Base-by-base conservation (phyloP, 495 filamentous ascomycete species). In the Oleoguttula mirabilis region DNA sequence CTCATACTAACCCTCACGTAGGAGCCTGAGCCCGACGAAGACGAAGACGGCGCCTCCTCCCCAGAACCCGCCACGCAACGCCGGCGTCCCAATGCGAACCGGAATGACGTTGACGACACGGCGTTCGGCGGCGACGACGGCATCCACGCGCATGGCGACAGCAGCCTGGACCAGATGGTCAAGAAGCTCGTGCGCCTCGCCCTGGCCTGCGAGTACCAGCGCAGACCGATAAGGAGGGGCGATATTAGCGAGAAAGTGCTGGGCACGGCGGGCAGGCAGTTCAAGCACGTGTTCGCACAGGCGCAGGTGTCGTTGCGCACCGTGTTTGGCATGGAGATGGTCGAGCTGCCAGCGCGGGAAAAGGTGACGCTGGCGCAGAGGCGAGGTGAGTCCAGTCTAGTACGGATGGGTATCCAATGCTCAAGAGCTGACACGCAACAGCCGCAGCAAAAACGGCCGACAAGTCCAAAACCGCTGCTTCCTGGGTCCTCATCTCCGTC, bases 161-260 rank as follows among this genome's bases (percentile, higher is more conserved):
- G 58, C 20, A 73, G 62, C 50, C 64, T 66, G 4, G 74, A 80
- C 37, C 76, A 82, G 46, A 66, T 88, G 52, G 76, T 85, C 22
- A 95, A 94, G 63, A 94, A 87, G 50, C 64, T 98, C 34, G 80
- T 96, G 15, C 78, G 90, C n/a, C 74, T 94, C 32, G 90, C 86
- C 2, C 59, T 96, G 4, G 75, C 88, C 2, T 85, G 83, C 64
- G 90, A 95, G 58, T 92, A 82, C 59, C 70, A 82, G n/a, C 73
- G 90, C 12, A 67, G 72, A 32, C 75, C 80, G 0, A 84, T 98
- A 23, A 75, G 76, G 11, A 65, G 90, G 49, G 67, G 74, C 4
- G 90, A 86, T 40, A 87, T 98, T 43, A 72, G 65, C 51, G 70
- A 79, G 28, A 94, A 80, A 75, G 66, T 70, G 5, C 59, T 71